phyloP scores from a whole-genome alignment of 225 moss, liverwort and hornwort species.

The Physcomitrellopsis africana region DNA sequence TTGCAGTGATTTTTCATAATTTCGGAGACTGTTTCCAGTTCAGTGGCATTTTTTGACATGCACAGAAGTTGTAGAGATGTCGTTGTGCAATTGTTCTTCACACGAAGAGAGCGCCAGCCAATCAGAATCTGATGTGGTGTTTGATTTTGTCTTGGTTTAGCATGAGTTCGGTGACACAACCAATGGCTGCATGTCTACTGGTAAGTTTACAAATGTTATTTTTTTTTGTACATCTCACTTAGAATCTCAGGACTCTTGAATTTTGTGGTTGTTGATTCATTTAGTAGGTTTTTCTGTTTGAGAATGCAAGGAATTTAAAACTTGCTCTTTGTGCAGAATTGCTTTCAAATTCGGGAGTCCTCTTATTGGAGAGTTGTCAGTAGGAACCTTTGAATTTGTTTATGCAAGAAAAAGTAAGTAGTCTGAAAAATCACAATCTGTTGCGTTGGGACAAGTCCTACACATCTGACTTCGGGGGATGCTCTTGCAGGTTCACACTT shows the following conservation, averaged over 20 bases:
- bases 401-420: too few species aligned
- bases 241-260: neutral
- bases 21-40: neutral
- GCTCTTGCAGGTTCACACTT: conserved; percentile 69
- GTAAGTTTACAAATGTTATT: conserved; percentile 31
- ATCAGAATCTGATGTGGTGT: conserved; percentile 24
- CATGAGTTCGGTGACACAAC: conserved; percentile 91
- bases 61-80: neutral
- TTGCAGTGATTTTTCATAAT: neutral
- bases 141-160: conserved; percentile 31
- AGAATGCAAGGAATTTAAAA: too few species aligned
- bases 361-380: too few species aligned
- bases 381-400: too few species aligned
- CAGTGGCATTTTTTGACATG: neutral
- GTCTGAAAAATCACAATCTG: too few species aligned
- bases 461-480: neutral
- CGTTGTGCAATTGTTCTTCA: neutral
- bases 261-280: neutral
- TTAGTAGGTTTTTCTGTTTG: neutral
- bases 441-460: too few species aligned
- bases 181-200: conserved; percentile 86
- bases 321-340: too few species aligned
- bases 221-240: neutral
- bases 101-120: neutral
- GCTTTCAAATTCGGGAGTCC: too few species aligned